A percentile compares a stretch with the other conserved stretches of the same genome.
Evolutionary conservation across 23 red algal genomes (phyloP).

Genomic region (Cyanidioschyzon merolae): DNA sequence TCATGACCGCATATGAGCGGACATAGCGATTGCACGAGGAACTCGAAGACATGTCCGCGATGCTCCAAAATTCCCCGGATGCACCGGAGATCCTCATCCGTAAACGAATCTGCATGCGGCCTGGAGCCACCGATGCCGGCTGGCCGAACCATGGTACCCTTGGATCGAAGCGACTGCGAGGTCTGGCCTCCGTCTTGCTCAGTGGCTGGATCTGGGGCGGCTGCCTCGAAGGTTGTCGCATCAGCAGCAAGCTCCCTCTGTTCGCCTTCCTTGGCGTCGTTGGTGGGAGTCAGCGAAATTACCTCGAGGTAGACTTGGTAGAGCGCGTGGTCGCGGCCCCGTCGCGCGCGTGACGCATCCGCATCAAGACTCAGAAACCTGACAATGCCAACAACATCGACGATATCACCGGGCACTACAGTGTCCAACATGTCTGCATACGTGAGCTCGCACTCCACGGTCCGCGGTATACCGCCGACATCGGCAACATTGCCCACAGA

Average conservation of each 20-base stretch:
- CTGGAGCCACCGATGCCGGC: not conserved
- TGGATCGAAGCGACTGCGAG: not conserved
- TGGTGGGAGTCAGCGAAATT: conserved; percentile 40
- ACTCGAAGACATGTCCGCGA: conserved; percentile 41
- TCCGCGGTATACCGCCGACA: conserved; percentile 85
- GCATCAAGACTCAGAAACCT: conserved; percentile 48
- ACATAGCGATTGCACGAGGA: conserved; percentile 70
- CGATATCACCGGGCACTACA: conserved; percentile 81
- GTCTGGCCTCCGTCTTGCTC: not conserved
- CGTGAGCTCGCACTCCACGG: conserved; percentile 71
- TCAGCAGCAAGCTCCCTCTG: not conserved
- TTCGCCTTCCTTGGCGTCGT: not conserved
- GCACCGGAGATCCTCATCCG: conserved; percentile 16
- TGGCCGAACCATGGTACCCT: not conserved
- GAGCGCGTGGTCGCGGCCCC: conserved; percentile 46
- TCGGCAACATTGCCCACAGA: conserved; percentile 14
- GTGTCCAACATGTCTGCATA: conserved; percentile 62
- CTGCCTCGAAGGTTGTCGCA: not conserved
- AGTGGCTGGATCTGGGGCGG: not conserved
- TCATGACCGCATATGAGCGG: conserved; percentile 96
- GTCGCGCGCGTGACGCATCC: not conserved
- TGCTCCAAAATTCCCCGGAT: conserved; percentile 53
- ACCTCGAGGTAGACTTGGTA: conserved; percentile 92
- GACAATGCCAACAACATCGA: conserved; percentile 64
- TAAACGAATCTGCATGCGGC: not conserved